Evolutionary conservation across 2,329 filamentous ascomycete genomes (phyloP).

Genomic region (Knufia fluminis): DNA sequence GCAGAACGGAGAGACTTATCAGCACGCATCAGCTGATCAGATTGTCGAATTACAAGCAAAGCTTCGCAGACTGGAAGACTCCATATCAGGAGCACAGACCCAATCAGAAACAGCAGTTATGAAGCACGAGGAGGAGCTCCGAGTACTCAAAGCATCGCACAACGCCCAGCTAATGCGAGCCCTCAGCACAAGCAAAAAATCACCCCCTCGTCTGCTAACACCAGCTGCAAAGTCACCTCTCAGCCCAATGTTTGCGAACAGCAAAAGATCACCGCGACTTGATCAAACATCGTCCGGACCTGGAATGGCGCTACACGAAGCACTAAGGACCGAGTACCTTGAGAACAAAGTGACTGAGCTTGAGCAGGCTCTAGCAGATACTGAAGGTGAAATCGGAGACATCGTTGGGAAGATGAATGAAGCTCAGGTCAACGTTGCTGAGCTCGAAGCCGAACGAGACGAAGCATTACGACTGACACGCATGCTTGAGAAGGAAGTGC

Average conservation of each 20-base stretch:
- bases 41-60: slow-evolving; percentile 77
- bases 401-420: slow-evolving; percentile 73
- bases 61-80: slow-evolving; percentile 74
- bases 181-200: slow-evolving; percentile 40
- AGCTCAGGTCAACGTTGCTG: slow-evolving; percentile 73
- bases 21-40: slow-evolving; percentile 66
- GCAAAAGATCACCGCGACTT: slow-evolving; percentile 49
- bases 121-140: slow-evolving; percentile 78
- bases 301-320: slow-evolving; percentile 54
- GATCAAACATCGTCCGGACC: slow-evolving; percentile 53
- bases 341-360: slow-evolving; percentile 73
- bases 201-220: slow-evolving; percentile 27
- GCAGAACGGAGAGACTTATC: slow-evolving; percentile 71
- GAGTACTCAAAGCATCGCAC: slow-evolving; percentile 64
- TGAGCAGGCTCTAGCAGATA: slow-evolving; percentile 67
- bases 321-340: slow-evolving; percentile 63
- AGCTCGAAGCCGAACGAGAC: slow-evolving; percentile 59
- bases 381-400: slow-evolving; percentile 73
- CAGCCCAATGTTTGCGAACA: slow-evolving; percentile 51
- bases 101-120: slow-evolving; percentile 75
- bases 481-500: slow-evolving; percentile 58
- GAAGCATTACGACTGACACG: slow-evolving; percentile 63
- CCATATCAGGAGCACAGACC: slow-evolving; percentile 71
- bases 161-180: slow-evolving; percentile 68
- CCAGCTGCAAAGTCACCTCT: slow-evolving; percentile 51